These are phyloP conservation scores for Kuraishia cidri DNA, from an alignment of 805 yeast genomes.

Conservation along the genomic window DNA sequence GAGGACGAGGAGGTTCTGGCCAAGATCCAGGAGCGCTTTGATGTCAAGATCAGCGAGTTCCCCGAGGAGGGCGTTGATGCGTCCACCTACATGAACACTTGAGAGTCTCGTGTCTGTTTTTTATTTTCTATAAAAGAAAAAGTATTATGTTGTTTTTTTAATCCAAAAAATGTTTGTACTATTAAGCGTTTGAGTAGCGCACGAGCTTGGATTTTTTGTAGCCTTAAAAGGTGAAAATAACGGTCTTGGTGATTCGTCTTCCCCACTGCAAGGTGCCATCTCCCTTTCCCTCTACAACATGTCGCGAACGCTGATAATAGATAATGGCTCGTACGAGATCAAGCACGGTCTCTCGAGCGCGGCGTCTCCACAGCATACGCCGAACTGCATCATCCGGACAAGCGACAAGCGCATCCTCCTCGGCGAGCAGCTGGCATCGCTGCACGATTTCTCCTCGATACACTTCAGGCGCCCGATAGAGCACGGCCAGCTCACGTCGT, in stretches of 20 bases:
- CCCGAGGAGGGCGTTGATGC: conserved; percentile 98
- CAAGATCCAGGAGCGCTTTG: conserved; percentile 95
- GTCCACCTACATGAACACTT: conserved; percentile 71
- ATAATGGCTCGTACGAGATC: conserved; percentile 83
- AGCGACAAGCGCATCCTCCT: conserved; percentile 66
- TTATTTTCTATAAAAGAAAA: not conserved
- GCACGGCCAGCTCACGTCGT: conserved; percentile 79
- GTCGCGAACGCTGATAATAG: conserved; percentile 47
- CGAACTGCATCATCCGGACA: conserved; percentile 68
- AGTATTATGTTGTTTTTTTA: not conserved
- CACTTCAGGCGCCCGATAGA: conserved; percentile 76
- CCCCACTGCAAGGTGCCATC: no score
- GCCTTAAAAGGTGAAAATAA: no score
- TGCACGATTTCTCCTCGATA: conserved; percentile 70
- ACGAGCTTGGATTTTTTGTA: not conserved
- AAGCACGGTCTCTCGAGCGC: conserved; percentile 47
- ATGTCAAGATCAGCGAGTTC: conserved; percentile 89
- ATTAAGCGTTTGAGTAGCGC: not conserved
- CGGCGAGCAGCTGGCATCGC: conserved; percentile 57
- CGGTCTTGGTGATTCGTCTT: no score
- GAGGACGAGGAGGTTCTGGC: conserved; percentile 86
- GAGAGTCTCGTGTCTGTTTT: not conserved
- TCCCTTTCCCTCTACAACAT: no score
- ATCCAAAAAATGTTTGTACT: not conserved
- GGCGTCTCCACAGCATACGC: conserved; percentile 41